Percentiles rank a stretch among this genome's conserved stretches.
Conservation (phyloP, 345 rosid species). For the Aurinia saxatilis region DNA sequence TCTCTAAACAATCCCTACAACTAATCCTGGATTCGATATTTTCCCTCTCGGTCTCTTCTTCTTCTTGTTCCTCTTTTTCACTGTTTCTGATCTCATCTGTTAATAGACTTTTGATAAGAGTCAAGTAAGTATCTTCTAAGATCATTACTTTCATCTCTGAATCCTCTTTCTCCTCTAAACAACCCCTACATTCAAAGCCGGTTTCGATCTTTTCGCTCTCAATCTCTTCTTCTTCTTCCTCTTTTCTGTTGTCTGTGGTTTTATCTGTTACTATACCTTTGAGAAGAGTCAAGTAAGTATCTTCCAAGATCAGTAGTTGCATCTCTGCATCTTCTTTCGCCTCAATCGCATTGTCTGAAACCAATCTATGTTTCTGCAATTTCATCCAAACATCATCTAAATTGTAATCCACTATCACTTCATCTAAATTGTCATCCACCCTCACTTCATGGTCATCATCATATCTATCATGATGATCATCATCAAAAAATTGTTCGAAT, state of each 20-base stretch:
- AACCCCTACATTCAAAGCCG: conserved; percentile 28
- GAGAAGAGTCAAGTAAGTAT: conserved; percentile 32
- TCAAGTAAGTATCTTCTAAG: conserved; percentile 34
- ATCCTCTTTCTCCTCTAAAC: conserved; percentile 39
- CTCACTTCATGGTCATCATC: not conserved
- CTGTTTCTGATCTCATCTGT: conserved; percentile 21
- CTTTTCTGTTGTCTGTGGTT: conserved; percentile 9
- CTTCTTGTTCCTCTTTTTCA: conserved; percentile 1
- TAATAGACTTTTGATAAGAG: conserved; percentile 29
- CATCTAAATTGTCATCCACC: not conserved
- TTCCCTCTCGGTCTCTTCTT: conserved; percentile 15
- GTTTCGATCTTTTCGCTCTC: conserved; percentile 12
- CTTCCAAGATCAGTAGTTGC: conserved; percentile 29
- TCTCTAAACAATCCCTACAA: conserved; percentile 23
- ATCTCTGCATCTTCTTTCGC: conserved; percentile 38
- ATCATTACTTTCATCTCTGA: conserved; percentile 23
- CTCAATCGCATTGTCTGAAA: conserved; percentile 19
- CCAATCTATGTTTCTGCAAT: conserved; percentile 18
- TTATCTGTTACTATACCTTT: conserved; percentile 27
- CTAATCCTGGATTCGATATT: conserved; percentile 19
- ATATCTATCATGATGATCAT: not conserved
- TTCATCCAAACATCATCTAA: conserved; percentile 43
- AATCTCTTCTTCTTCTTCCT: conserved; percentile 1
- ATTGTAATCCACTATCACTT: conserved; percentile 13
- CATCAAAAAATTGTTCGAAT: conserved; percentile 6